Percentiles rank a stretch among this genome's conserved stretches.
Conservation (phyloP, 768 basidiomycete genomes). For the Boletus rufocinnamomeus region DNA sequence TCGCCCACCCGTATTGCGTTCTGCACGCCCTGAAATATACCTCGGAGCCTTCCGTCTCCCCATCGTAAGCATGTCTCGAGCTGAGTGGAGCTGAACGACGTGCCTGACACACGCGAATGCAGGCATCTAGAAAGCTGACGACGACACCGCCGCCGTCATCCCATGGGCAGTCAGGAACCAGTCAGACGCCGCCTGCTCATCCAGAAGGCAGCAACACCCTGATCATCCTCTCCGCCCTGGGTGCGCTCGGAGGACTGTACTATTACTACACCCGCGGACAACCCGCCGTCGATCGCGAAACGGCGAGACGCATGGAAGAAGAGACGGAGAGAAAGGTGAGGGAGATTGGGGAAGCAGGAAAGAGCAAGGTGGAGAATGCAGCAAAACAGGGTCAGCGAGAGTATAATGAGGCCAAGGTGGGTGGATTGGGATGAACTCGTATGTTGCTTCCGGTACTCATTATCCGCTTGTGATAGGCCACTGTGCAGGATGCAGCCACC, state of each 20-base stretch:
- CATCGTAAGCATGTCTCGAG: conserved; percentile 9
- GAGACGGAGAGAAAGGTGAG: conserved; percentile 33
- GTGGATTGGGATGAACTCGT: neutral
- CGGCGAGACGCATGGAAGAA: conserved; percentile 37
- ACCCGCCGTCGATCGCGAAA: conserved; percentile 22
- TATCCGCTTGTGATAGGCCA: conserved; percentile 10
- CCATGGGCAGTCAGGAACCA: conserved; percentile 6
- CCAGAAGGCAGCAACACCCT: conserved; percentile 28
- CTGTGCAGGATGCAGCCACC: conserved; percentile 19
- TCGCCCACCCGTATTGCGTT: conserved; percentile 13
- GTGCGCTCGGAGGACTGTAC: conserved; percentile 39
- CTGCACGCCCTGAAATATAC: conserved; percentile 16
- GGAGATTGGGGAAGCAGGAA: conserved; percentile 33
- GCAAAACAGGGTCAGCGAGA: conserved; percentile 34
- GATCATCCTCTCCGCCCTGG: conserved; percentile 35
- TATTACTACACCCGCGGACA: conserved; percentile 38
- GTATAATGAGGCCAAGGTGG: conserved; percentile 40
- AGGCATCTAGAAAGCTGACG: conserved; percentile 18
- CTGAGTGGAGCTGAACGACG: neutral
- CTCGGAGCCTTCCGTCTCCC: conserved; percentile 2
- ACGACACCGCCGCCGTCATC: conserved; percentile 17
- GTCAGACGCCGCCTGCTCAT: conserved; percentile 1
- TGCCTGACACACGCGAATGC: conserved; percentile 1
- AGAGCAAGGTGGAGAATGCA: conserved; percentile 29
- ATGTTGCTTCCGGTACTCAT: neutral